These are phyloP conservation scores for Tetrapisispora pingtungensis DNA, from an alignment of 805 yeast species.

Conservation along the genomic window DNA sequence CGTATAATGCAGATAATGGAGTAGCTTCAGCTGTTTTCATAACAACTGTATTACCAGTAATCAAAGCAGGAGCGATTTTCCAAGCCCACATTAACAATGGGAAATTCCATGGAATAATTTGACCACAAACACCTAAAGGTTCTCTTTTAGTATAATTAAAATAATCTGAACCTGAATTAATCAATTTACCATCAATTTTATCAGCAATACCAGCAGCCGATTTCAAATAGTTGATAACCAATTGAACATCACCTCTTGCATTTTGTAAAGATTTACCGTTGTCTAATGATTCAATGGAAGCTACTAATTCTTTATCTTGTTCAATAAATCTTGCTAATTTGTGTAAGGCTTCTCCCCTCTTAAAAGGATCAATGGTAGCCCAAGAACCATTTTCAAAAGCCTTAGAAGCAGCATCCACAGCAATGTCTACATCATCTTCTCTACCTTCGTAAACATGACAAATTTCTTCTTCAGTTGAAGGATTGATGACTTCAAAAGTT, in stretches of 20 bases:
- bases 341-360: constrained; percentile 50
- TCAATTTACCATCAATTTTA: constrained; percentile 47
- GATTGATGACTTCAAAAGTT: constrained; percentile 55
- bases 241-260: constrained; percentile 67
- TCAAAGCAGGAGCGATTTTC: constrained; percentile 79
- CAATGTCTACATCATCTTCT: constrained; percentile 67
- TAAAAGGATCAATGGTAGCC: constrained; percentile 59
- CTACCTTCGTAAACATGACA: constrained; percentile 57
- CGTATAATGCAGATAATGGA: constrained; percentile 69
- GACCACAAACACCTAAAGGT: constrained; percentile 84
- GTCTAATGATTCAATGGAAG: constrained; percentile 78
- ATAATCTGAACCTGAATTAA: constrained; percentile 55
- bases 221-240: constrained; percentile 61
- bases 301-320: constrained; percentile 59
- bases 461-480: constrained; percentile 62
- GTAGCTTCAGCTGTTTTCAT: constrained; percentile 84
- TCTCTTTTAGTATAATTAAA: constrained; percentile 62
- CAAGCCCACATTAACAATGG: constrained; percentile 82
- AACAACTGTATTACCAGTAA: constrained; percentile 77
- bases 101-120: constrained; percentile 89
- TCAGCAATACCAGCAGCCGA: constrained; percentile 81
- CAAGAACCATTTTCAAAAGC: constrained; percentile 61
- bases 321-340: constrained; percentile 76
- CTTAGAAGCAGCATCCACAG: constrained; percentile 73
- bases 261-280: constrained; percentile 76